Evolutionary conservation across 192 early-diverging fungal species (phyloP), one percentile per base, ranked within the genome.

Genomic region (Linnemannia schmuckeri): DNA sequence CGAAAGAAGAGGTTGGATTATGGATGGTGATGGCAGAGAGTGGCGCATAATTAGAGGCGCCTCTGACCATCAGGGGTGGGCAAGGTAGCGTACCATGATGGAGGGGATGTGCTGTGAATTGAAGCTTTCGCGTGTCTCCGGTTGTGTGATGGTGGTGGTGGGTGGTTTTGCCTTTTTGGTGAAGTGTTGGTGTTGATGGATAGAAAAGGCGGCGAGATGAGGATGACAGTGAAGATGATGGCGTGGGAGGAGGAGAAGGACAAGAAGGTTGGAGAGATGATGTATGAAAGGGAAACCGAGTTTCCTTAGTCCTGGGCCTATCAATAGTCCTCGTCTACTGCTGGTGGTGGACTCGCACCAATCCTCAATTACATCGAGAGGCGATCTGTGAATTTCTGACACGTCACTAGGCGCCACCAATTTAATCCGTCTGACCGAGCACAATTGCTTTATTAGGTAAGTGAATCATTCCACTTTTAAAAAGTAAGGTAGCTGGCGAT

Each of bases 371-470:
- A 9, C 9, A 52, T 52, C 24, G 55, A 57, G 55, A 20, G 55
- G 55, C 55, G 55, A 57, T 57, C 55, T 27, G 3, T 63, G 8
- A 2, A 13, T 66, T 66, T 3, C 61, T 78, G 70, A 69, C 77
- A 80, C 78, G 78, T 80, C 78, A 80, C 78, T 42, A 47, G 17
- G 13, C 61, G 61, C 61, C 61, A 66, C 61, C 30, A 66, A 41
- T 7, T 71, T 20, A 46, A 46, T 73, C 30, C 44, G 42, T 15
- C n/a, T 73, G 42, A 30, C 72, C 1, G 42, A 46, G 38, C 61
- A 12, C 30, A 66, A 66, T 33, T 75, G 35, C 47, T 75, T 75
- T 52, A 37, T 40, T 52, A 22, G 41, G 41, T 27, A 72, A 42
- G 10, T 37, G 1, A 12, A 13, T 12, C 44, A 46, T 46, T 1